Conservation (phyloP, 805 yeast species). For the Kodamaea hsintzibuensis region DNA sequence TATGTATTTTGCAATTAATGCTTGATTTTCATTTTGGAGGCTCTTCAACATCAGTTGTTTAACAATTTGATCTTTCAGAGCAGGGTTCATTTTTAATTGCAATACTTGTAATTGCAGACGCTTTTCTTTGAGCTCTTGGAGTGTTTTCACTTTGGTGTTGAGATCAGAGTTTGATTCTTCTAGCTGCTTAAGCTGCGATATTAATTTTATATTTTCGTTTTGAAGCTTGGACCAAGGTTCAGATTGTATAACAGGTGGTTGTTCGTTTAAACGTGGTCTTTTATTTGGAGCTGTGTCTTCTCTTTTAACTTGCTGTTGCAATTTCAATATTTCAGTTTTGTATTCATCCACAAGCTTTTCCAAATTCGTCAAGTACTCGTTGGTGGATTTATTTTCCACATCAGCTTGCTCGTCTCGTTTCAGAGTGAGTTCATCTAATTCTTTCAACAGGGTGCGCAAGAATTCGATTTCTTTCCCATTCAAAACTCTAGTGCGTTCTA, state of each 20-base stretch:
- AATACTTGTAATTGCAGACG: constrained; percentile 46
- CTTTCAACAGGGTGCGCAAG: constrained; percentile 56
- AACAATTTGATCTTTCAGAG: constrained; percentile 58
- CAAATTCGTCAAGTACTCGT: constrained; percentile 40
- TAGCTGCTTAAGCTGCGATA: constrained; percentile 35
- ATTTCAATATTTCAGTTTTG: constrained; percentile 48
- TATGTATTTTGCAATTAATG: constrained; percentile 34
- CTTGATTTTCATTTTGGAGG: constrained; percentile 59
- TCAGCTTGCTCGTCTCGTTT: constrained; percentile 15
- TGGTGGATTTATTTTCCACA: constrained; percentile 29
- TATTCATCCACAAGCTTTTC: constrained; percentile 56
- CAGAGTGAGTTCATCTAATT: constrained; percentile 38
- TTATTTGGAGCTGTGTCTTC: neutral
- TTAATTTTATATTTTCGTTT: constrained; percentile 39
- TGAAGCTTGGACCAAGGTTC: constrained; percentile 8
- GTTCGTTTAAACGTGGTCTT: neutral
- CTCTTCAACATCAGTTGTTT: constrained; percentile 52
- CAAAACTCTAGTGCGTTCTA: constrained; percentile 52
- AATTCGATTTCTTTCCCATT: constrained; percentile 60
- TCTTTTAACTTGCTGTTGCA: constrained; percentile 33
- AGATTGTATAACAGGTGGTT: neutral
- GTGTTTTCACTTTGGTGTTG: constrained; percentile 34
- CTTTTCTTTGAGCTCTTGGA: constrained; percentile 20
- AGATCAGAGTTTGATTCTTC: constrained; percentile 37
- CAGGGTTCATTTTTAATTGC: constrained; percentile 68